Base-by-base conservation (phyloP, 2,329 filamentous ascomycete species). In the Fusarium chlamydosporum region DNA sequence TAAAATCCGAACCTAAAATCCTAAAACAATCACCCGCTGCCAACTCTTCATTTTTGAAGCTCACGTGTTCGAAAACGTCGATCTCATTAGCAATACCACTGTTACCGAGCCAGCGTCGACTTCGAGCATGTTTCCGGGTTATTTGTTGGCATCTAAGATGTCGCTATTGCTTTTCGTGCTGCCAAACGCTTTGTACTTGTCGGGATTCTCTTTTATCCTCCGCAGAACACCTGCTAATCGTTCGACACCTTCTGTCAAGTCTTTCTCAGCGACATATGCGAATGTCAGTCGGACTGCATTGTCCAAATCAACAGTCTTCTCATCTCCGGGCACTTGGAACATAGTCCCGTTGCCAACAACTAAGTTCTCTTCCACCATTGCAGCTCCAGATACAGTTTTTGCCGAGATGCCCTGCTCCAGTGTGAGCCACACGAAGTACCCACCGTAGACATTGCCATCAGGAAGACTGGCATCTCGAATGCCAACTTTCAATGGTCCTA, bases 391-490 rank as follows among this genome's bases (percentile, higher is more conserved):
- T 33, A 93, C 81, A 9, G 84, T 82, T 33, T 79, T 88, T 10
- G 84, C 82, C 55, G 91, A 79, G 4, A 81, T 43, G 56, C 66
- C 77, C 3, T 77, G 66, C 0, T 90, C 89, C 6, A 97, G 78
- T 2, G 83, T 84, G 27, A 96, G 78, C 93, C 93, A 97, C 47
- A 97, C 82, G 77, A 97, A 97, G 76, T 95, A 97, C 0, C 94
- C 94, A 0, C 94, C 94, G 31, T 90, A 91, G 4, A 90, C 77
- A 5, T 81, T 76, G 34, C 81, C 78, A 56, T 81, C 76, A 2
- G 77, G 72, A 56, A 85, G 79, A 15, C 72, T 78, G 18, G 74
- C 69, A 70, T 80, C 77, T 29, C 76, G 74, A 34, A 82, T 76
- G 29, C 57, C 76, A 1, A 92, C 85, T 3, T 90, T 91, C 0